Conservation (phyloP, 768 basidiomycete species). For the Boletus rubroflammeus region DNA sequence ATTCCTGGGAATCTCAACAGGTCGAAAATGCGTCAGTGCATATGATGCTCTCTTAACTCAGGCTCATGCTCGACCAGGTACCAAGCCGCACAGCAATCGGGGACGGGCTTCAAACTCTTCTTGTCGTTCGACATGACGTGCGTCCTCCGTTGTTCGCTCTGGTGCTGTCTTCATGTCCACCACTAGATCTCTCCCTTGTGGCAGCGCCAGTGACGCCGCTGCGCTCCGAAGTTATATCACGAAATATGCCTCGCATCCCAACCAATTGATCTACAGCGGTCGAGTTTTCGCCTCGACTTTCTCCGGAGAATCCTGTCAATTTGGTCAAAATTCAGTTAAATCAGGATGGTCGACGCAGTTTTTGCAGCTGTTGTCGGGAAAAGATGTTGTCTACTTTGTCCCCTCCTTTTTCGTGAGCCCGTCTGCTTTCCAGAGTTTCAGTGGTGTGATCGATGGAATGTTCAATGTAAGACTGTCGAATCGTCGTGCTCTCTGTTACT, state of each 20-base stretch:
- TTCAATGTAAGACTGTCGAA: constrained; percentile 46
- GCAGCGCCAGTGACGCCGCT: constrained; percentile 43
- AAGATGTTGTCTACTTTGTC: constrained; percentile 53
- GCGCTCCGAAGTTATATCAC: constrained; percentile 52
- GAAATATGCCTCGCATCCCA: constrained; percentile 52
- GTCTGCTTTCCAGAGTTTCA: constrained; percentile 42
- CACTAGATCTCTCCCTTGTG: constrained; percentile 53
- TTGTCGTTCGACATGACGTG: constrained; percentile 78
- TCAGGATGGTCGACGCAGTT: constrained; percentile 60
- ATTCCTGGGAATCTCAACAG: constrained; percentile 59
- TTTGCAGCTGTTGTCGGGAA: constrained; percentile 42
- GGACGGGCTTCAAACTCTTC: constrained; percentile 66
- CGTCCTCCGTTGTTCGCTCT: constrained; percentile 20
- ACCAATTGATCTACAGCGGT: constrained; percentile 48
- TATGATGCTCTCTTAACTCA: constrained; percentile 4
- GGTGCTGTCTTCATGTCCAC: not conserved
- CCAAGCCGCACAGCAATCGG: constrained; percentile 49
- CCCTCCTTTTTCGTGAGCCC: constrained; percentile 69
- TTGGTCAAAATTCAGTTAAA: constrained; percentile 50
- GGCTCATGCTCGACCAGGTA: constrained; percentile 39
- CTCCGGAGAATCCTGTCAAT: constrained; percentile 63
- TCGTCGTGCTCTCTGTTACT: constrained; percentile 7
- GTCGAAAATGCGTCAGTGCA: constrained; percentile 58
- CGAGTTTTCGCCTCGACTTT: constrained; percentile 67
- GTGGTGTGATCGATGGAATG: constrained; percentile 50